Percentiles rank a stretch among this genome's conserved stretches.
Evolutionary conservation across 2,329 filamentous ascomycete genomes (phyloP).

Genomic region (Fusarium sarcochroum): DNA sequence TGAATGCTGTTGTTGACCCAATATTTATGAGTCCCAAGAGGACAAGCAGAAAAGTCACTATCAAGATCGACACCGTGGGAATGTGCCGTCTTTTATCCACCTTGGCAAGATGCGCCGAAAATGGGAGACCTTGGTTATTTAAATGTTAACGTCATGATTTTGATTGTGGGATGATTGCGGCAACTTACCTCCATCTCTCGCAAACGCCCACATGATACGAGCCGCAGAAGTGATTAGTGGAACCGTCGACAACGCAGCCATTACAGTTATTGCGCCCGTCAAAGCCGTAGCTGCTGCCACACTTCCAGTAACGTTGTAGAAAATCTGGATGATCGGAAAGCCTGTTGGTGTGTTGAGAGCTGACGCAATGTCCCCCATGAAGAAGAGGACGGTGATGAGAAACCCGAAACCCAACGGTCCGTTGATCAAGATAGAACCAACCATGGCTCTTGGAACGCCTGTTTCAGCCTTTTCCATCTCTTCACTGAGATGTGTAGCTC

Average conservation of each 20-base stretch:
- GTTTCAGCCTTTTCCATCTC: slow-evolving; percentile 9
- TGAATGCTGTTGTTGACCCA: slow-evolving; percentile 22
- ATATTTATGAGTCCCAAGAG: slow-evolving; percentile 16
- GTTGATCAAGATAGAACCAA: slow-evolving; percentile 8
- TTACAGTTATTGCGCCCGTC: background rate
- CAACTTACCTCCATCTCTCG: slow-evolving; percentile 1
- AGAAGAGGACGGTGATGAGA: slow-evolving; percentile 6
- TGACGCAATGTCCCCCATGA: background rate
- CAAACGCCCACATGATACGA: slow-evolving; percentile 12
- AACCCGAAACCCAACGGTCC: slow-evolving; percentile 10
- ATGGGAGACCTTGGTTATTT: background rate
- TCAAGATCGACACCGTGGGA: background rate
- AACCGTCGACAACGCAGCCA: slow-evolving; percentile 10
- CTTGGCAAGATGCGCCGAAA: background rate
- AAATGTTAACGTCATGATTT: too few relatives aligned
- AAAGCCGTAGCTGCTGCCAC: background rate
- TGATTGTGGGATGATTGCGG: too few relatives aligned
- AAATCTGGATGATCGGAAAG: slow-evolving; percentile 15
- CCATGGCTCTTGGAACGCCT: slow-evolving; percentile 12
- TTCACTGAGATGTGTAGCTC: slow-evolving; percentile 10
- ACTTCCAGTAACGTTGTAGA: background rate
- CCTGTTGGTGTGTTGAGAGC: slow-evolving; percentile 8
- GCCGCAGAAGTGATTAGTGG: slow-evolving; percentile 5
- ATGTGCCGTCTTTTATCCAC: slow-evolving; percentile 8
- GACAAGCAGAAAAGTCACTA: slow-evolving; percentile 6